Conservation (phyloP, 345 rosid genomes). For the Citrus inodora region DNA sequence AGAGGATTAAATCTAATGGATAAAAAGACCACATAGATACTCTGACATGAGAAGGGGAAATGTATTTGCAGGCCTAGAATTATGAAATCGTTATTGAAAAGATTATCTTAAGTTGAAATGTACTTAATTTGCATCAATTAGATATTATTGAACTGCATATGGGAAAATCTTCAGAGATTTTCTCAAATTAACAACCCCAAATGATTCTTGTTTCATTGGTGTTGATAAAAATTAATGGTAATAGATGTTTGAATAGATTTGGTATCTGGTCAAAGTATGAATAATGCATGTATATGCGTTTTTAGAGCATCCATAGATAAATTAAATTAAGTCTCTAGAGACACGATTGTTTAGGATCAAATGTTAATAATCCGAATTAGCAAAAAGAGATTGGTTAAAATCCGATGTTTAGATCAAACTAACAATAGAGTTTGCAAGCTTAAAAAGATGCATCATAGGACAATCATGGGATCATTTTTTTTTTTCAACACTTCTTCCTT, state of each 20-base stretch:
- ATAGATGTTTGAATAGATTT: not conserved
- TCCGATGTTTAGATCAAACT: not conserved
- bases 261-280: not conserved
- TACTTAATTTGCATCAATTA: not conserved
- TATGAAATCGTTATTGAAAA: slow-evolving; percentile 1
- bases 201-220: not conserved
- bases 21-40: not conserved
- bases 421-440: not conserved
- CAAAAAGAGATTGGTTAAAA: not conserved
- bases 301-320: not conserved
- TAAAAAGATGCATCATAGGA: not conserved
- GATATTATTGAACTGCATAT: not conserved
- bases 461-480: slow-evolving; percentile 1
- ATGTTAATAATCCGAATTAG: not conserved
- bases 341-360: not conserved
- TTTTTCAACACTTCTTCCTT: not conserved
- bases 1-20: not conserved
- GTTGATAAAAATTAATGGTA: not conserved
- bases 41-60: slow-evolving; percentile 6
- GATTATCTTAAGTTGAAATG: slow-evolving; percentile 2
- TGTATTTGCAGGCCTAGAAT: not conserved
- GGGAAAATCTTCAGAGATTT: not conserved
- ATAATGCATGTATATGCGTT: not conserved
- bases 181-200: slow-evolving; percentile 7
- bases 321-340: not conserved